Evolutionary conservation across 2,329 filamentous ascomycete species (phyloP), one percentile per base, ranked within the genome.

Genomic region (Fonsecaea nubica): DNA sequence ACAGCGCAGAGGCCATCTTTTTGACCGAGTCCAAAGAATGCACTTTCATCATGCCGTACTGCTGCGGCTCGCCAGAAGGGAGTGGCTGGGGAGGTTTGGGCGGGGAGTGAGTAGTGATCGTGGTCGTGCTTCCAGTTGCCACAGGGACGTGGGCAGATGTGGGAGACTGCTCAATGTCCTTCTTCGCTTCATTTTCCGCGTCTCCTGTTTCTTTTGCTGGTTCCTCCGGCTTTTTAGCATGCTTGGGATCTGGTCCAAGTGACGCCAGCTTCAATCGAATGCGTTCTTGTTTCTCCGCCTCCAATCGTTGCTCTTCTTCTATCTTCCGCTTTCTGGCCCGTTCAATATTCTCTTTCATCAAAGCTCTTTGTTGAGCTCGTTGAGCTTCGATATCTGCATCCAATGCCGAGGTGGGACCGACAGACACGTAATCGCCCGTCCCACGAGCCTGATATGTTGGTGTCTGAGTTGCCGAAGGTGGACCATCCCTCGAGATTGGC

Each of bases 21-120:
- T 81, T 82, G 33, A 86, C 82, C 5, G 82, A 77, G 64, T 86
- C 84, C 33, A 85, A 80, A 71, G 85, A 84, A 73, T 87, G 85
- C 9, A 87, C 82, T 75, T 86, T 87, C 82, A 87, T 87, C 83
- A 87, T 83, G 52, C 85, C 85, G 75, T 87, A 87, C 72, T 87
- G 85, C 65, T 85, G 85, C 30, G 86, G 82, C 68, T 84, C 84
- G 36, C 84, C 85, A 62, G 82, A 84, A 13, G 85, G 83, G 32
- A 86, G 81, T 7, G 85, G 85, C 40, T 86, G 81, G 40, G 85
- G 85, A 42, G 85, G 85, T 71, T 87, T 87, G 0, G 86, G 85
- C 38, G 85, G 84, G n/a, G 83, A 84, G 36, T 80, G 78, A 42
- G 58, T 61, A 40, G 48, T 40, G 25, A 35, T 54, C 63, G 80